A percentile compares a stretch with the other conserved stretches of the same genome.
Conservation (phyloP, 2,329 filamentous ascomycete species). For the Pseudonectria buxi region DNA sequence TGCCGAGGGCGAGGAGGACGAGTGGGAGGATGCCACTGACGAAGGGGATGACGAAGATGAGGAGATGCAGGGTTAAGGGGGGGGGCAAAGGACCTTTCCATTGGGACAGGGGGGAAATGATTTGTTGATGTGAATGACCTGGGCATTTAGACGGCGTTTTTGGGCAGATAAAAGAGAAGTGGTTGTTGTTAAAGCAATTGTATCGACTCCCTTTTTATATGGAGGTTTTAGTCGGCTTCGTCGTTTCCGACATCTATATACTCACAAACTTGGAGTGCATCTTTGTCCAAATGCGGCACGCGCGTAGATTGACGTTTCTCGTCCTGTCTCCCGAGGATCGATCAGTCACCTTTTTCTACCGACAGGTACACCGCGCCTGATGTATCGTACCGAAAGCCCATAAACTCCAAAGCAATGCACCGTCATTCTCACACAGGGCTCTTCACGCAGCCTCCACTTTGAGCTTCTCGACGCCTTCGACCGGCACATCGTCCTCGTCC, state of each 20-base stretch:
- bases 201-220: too few species aligned
- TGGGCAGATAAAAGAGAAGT: too few species aligned
- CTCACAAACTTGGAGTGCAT: too few species aligned
- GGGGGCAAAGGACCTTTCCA: too few species aligned
- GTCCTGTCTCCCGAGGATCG: too few species aligned
- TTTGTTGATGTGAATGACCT: slow-evolving; percentile 4
- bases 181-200: too few species aligned
- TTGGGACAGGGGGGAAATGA: slow-evolving; percentile 11
- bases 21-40: slow-evolving; percentile 47
- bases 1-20: slow-evolving; percentile 48
- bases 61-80: slow-evolving; percentile 43
- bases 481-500: slow-evolving; percentile 58
- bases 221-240: too few species aligned
- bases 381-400: slow-evolving; percentile 13
- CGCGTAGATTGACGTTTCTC: too few species aligned
- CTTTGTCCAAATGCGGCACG: too few species aligned
- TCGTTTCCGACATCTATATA: too few species aligned
- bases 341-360: too few species aligned
- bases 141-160: too few species aligned
- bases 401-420: slow-evolving; percentile 20
- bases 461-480: slow-evolving; percentile 62
- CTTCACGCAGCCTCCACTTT: slow-evolving; percentile 52
- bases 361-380: slow-evolving; percentile 1
- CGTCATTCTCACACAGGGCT: slow-evolving; percentile 2
- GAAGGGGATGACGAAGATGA: slow-evolving; percentile 46